A percentile compares a stretch with the other conserved stretches of the same genome.
Conservation (phyloP, 768 basidiomycete genomes). For the Psilocybe cyanescens region DNA sequence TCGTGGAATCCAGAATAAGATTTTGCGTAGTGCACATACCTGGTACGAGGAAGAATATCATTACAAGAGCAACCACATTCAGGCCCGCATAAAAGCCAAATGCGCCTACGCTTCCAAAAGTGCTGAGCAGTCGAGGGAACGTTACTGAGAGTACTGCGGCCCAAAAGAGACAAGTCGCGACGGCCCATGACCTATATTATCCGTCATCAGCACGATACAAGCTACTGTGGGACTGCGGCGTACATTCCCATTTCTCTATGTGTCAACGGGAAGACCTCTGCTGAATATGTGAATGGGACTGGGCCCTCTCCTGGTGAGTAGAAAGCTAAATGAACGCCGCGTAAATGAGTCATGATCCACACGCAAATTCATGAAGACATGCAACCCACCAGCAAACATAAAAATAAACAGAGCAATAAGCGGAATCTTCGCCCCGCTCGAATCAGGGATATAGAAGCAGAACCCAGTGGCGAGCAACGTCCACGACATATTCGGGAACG, state of each 20-base stretch:
- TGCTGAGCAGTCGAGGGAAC: constrained; percentile 59
- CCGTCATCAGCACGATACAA: constrained; percentile 27
- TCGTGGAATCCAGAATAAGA: not conserved
- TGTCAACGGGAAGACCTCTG: constrained; percentile 88
- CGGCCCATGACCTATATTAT: constrained; percentile 53
- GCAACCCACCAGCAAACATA: constrained; percentile 41
- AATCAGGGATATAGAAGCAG: constrained; percentile 56
- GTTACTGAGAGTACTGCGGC: constrained; percentile 58
- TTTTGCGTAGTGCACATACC: constrained; percentile 33
- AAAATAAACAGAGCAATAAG: constrained; percentile 47
- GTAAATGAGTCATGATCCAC: no score
- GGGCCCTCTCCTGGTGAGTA: constrained; percentile 91
- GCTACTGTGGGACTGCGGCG: constrained; percentile 5
- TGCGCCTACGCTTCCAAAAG: constrained; percentile 48
- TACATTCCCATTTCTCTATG: constrained; percentile 70
- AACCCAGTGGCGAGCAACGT: constrained; percentile 80
- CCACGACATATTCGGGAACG: constrained; percentile 83
- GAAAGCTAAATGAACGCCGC: constrained; percentile 38
- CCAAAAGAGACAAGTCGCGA: constrained; percentile 54
- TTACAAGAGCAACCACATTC: constrained; percentile 51
- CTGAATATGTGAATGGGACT: constrained; percentile 89
- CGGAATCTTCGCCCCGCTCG: constrained; percentile 42
- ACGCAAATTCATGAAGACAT: not conserved
- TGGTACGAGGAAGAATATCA: constrained; percentile 62
- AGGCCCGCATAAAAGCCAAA: constrained; percentile 63